These are phyloP conservation scores for Mycogone perniciosa DNA, from an alignment of 2,329 filamentous ascomycete species.

Conservation along the genomic window DNA sequence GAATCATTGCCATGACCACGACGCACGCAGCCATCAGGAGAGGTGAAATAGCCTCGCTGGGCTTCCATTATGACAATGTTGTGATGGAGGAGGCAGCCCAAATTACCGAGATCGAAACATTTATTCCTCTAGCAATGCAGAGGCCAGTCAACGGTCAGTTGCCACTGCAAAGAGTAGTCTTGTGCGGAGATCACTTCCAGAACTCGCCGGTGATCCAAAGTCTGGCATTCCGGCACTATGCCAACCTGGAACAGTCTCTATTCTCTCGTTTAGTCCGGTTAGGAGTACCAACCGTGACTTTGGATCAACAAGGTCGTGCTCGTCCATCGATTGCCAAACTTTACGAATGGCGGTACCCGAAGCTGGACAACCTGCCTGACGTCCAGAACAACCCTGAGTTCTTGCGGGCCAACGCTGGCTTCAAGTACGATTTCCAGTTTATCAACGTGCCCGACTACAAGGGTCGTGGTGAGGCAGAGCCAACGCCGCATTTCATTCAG, in stretches of 20 bases:
- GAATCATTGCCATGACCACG: conserved; percentile 97
- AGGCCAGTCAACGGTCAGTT: conserved; percentile 66
- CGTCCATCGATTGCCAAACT: conserved; percentile 80
- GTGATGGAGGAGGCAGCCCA: conserved; percentile 98
- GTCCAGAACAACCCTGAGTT: conserved; percentile 68
- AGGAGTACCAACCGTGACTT: conserved; percentile 81
- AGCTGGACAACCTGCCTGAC: conserved; percentile 70
- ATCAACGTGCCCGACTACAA: conserved; percentile 94
- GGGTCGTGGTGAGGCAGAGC: conserved; percentile 79
- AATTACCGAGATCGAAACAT: conserved; percentile 95
- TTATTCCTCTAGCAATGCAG: conserved; percentile 91
- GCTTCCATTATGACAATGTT: conserved; percentile 96
- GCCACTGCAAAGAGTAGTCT: conserved; percentile 76
- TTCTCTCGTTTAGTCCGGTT: conserved; percentile 87
- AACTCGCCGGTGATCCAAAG: conserved; percentile 96
- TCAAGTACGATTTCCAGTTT: conserved; percentile 93
- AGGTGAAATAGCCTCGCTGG: conserved; percentile 82
- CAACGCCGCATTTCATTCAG: conserved; percentile 89
- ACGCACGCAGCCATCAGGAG: conserved; percentile 94
- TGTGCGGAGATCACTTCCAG: conserved; percentile 93
- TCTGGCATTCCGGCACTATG: conserved; percentile 87
- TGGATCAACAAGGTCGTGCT: conserved; percentile 91
- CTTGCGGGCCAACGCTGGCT: conserved; percentile 77
- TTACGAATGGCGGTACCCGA: conserved; percentile 88
- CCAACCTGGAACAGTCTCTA: conserved; percentile 91